Base-by-base conservation (phyloP, 805 yeast species). In the Candida maris region DNA sequence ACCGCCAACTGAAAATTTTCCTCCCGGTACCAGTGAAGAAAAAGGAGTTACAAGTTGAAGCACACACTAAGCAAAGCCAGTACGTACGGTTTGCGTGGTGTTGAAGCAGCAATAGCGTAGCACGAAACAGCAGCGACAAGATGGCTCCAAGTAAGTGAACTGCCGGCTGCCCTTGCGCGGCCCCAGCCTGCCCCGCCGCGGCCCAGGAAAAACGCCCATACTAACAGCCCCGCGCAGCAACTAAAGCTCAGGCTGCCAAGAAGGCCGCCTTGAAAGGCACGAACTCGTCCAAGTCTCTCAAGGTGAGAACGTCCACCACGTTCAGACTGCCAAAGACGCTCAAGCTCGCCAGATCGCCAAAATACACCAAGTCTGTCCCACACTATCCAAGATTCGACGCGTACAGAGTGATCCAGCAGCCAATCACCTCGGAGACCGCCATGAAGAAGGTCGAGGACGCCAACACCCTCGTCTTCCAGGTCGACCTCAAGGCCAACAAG, bases 401-500 rank as follows among this genome's bases (percentile, higher is more conserved):
- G 64, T 84, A 85, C 93, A 87, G 86, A 75, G 73, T 88, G 67
- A 81, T 93, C 67, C 84, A 85, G 70, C 75, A 86, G 60, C 97
- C 97, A 77, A 81, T 91, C 73, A 91, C 91, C 70, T 80, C 95
- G 61, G 98, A 93, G 80, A 86, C 96, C 58, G 96, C 98, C 66
- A 88, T 93, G 85, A 91, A 93, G 85, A 86, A 87, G 80, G 96
- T 93, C 67, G 98, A 93, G 79, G 96, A 88, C 68, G 87, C 95
- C 75, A 93, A 93, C 94, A 93, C 95, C 64, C 82, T 93, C 67
- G 98, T 93, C 56, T 89, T 93, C 91, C 94, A 85, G 75, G 98
- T 93, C 67, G 91, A 85, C 75, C 65, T 91, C 65, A 86, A 86
- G 77, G 78, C 98, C 67, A 93, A 93, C 96, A 93, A 93, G 81